These are phyloP conservation scores for Cladorrhinum samala DNA, from an alignment of 495 filamentous ascomycete species.

Conservation along the genomic window DNA sequence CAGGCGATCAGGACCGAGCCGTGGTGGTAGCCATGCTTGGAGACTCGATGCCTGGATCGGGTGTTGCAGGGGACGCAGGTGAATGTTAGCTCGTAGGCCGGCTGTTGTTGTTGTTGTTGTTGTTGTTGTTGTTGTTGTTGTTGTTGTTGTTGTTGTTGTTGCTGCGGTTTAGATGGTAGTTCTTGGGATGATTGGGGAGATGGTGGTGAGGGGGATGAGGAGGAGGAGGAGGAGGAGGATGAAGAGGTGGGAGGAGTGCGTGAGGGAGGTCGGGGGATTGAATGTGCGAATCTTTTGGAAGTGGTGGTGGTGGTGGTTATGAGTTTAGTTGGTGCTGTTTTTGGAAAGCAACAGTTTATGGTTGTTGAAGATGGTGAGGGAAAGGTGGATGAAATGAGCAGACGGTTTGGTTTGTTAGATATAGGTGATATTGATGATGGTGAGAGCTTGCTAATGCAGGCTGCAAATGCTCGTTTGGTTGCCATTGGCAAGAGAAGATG, in stretches of 20 bases:
- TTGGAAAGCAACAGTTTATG: too few relatives aligned
- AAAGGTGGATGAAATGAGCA: too few relatives aligned
- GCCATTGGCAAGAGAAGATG: too few relatives aligned
- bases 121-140: too few relatives aligned
- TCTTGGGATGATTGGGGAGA: background rate
- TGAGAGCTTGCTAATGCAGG: too few relatives aligned
- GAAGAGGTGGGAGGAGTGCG: slow-evolving; percentile 24
- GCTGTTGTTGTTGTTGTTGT: slow-evolving; percentile 8
- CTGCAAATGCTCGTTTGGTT: too few relatives aligned
- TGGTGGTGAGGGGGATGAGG: background rate
- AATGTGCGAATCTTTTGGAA: slow-evolving; percentile 21
- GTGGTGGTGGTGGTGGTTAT: slow-evolving; percentile 3
- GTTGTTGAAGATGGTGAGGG: too few relatives aligned
- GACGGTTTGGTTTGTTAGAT: too few relatives aligned
- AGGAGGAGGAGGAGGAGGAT: slow-evolving; percentile 17
- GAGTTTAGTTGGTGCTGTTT: too few relatives aligned
- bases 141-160: background rate
- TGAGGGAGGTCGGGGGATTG: slow-evolving; percentile 31
- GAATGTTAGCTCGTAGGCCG: slow-evolving; percentile 74
- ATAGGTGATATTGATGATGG: too few relatives aligned
- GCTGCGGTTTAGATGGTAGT: background rate
- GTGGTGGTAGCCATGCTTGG: slow-evolving; percentile 88
- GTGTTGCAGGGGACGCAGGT: slow-evolving; percentile 81
- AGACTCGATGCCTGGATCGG: slow-evolving; percentile 70
- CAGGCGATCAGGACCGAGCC: slow-evolving; percentile 86